These are phyloP conservation scores for Saccharum spontaneum DNA, from an alignment of 176 grass and related monocot genomes.

Conservation along the genomic window DNA sequence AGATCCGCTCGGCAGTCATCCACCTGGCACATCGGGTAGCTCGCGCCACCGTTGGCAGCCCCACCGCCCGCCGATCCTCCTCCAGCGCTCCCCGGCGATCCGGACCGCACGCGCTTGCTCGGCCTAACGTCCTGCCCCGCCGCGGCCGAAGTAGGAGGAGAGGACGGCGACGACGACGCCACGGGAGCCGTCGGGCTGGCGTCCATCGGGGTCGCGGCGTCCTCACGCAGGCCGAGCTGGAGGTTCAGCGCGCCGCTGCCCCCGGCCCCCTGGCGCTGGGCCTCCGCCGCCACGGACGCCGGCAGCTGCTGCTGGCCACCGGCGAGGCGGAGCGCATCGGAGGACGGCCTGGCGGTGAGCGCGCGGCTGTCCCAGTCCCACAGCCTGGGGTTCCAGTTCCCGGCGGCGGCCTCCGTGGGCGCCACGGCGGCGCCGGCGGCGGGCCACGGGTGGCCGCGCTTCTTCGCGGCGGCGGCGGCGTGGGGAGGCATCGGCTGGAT, in stretches of 20 bases:
- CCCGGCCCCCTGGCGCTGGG: background rate
- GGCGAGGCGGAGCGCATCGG: conserved; percentile 28
- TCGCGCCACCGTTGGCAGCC: conserved; percentile 26
- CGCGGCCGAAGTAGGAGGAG: conserved; percentile 3
- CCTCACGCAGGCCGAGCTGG: conserved; percentile 53
- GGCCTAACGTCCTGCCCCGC: conserved; percentile 53
- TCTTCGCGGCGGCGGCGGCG: conserved; percentile 36
- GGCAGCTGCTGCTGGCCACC: conserved; percentile 21
- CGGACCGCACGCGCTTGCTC: conserved; percentile 75
- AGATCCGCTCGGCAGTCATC: conserved; percentile 92
- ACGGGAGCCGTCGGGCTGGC: conserved; percentile 22
- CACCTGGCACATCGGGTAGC: conserved; percentile 96
- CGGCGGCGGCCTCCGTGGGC: background rate
- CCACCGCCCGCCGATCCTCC: conserved; percentile 11
- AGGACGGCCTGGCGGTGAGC: conserved; percentile 60
- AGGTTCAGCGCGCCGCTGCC: conserved; percentile 48
- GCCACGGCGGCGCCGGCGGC: conserved; percentile 6
- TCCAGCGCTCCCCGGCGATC: conserved; percentile 61
- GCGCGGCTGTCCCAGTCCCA: conserved; percentile 93
- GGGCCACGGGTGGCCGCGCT: conserved; percentile 51
- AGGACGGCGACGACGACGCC: conserved; percentile 41
- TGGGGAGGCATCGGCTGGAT: conserved; percentile 55
- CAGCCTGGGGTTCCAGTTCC: conserved; percentile 80
- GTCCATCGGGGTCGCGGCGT: conserved; percentile 32
- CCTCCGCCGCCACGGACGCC: background rate